phyloP scores from a whole-genome alignment of 306 rosid genomes.

The Styphnolobium japonicum region DNA sequence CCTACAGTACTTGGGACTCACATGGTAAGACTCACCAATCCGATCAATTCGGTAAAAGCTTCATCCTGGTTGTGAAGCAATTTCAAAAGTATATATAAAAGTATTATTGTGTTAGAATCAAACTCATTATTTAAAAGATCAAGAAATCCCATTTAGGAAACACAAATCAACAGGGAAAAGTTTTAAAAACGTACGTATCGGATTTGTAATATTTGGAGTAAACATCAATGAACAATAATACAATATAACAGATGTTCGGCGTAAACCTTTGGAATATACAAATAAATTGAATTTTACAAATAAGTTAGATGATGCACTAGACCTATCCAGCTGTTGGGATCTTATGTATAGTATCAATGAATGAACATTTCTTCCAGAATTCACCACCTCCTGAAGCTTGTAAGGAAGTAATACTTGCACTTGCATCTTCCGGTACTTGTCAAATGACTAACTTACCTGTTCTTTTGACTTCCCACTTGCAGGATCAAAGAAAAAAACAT shows the following conservation, averaged over 20 bases:
- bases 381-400: background rate
- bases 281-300: slow-evolving; percentile 34
- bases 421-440: slow-evolving; percentile 18
- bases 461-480: background rate
- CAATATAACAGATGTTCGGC: slow-evolving; percentile 13
- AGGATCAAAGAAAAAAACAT: slow-evolving; percentile 1
- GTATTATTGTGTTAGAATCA: no score
- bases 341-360: slow-evolving; percentile 13
- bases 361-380: background rate
- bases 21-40: no score
- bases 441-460: slow-evolving; percentile 16
- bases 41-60: no score
- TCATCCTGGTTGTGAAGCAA: no score
- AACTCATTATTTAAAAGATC: no score
- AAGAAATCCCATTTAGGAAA: no score
- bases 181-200: background rate
- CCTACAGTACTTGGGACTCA: no score
- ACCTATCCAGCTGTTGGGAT: slow-evolving; percentile 3
- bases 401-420: slow-evolving; percentile 19
- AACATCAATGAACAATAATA: slow-evolving; percentile 1
- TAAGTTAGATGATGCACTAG: slow-evolving; percentile 20
- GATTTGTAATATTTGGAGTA: background rate
- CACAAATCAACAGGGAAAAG: background rate
- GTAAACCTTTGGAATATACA: slow-evolving; percentile 21
- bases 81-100: no score